Base-by-base conservation (phyloP, 495 filamentous ascomycete genomes). In the Aspergillus saccharolyticus region DNA sequence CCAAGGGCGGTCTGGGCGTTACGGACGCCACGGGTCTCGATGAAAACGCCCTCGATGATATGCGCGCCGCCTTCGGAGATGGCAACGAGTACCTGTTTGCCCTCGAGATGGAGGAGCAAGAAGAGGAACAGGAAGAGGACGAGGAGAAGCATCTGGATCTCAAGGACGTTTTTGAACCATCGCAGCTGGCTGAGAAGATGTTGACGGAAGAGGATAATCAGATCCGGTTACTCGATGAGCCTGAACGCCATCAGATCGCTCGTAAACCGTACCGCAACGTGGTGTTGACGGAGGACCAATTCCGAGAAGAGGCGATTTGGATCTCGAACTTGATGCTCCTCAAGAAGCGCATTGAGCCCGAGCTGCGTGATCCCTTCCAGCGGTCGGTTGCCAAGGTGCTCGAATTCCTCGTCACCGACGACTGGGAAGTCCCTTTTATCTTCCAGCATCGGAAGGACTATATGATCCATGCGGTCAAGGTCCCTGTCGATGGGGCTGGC, bases 401-500 rank as follows among this genome's bases (percentile, higher is more conserved):
- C 55, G 90, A 96, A 63, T 96, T 97, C 61, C 87, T 98, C 65
- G 87, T 93, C 43, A 83, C 90, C 7, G 91, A 97, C 59, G 88
- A 95, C 54, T 89, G 88, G 67, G 94, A 98, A 66, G 91, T 97
- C 4, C 93, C 94, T 0, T 98, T 94, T 67, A 91, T 98, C 60
- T 97, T 96, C 71, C 95, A 97, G 66, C 93, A 98, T 63, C 89
- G 95, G 42, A 92, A 96, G 70, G 94, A 98, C 68, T 97, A 97
- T 69, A 84, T 98, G 58, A 97, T 97, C 58, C 91, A 98, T 63
- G 86, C 91, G 47, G 85, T 85, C 55, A 91, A 90, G 70, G 81
- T 87, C 14, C 76, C 82, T 28, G 60, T 73, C 16, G 74, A 79
- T 18, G 79, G 75, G 7, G 78, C 80, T 52, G 71, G 73, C 10